Conservation (phyloP, 2,329 filamentous ascomycete species). For the Lanzia echinophila region DNA sequence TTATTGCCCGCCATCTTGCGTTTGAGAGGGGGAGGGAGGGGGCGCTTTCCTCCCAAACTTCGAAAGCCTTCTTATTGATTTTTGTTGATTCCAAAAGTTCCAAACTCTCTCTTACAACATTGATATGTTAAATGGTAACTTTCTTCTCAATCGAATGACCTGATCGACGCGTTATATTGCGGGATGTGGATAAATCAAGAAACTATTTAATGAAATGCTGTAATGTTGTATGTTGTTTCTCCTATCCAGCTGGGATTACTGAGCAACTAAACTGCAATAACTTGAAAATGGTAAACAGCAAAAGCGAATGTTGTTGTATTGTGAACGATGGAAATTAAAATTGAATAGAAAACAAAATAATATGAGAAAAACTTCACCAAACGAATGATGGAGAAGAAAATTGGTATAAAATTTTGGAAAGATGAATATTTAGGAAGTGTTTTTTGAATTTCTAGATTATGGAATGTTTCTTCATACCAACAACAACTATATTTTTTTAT, state of each 20-base stretch:
- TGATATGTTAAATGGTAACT: neutral
- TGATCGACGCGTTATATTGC: no score
- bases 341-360: neutral
- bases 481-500: no score
- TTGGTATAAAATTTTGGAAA: constrained; percentile 4
- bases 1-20: constrained; percentile 29
- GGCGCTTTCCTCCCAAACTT: constrained; percentile 13
- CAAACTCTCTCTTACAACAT: neutral
- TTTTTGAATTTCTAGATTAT: neutral
- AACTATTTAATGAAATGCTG: neutral
- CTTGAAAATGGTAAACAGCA: neutral
- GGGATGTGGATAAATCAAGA: neutral
- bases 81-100: neutral
- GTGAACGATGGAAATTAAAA: neutral
- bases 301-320: neutral
- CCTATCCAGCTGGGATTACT: no score
- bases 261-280: no score
- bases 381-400: constrained; percentile 47
- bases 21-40: no score
- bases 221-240: no score
- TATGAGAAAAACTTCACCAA: constrained; percentile 24
- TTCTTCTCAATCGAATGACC: no score
- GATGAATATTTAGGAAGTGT: neutral
- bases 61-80: constrained; percentile 14
- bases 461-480: constrained; percentile 11